Base-by-base conservation (phyloP, 1,284 basidiomycete species). In the Porodaedalea pini region DNA sequence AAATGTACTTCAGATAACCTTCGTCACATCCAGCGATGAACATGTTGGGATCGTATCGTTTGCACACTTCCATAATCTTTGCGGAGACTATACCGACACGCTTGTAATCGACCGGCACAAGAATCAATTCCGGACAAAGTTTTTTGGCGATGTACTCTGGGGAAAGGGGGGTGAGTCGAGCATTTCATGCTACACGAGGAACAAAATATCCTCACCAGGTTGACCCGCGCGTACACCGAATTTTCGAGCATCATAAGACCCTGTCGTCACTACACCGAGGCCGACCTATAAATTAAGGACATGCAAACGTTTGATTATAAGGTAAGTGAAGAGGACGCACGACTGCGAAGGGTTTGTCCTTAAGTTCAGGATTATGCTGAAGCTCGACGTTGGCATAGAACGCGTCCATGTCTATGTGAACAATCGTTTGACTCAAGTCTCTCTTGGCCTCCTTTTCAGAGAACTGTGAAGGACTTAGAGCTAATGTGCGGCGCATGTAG, bases 221-320 rank as follows among this genome's bases (percentile, higher is more conserved):
- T 95, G 95, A 29, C 91, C 93, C 3, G 90, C 93, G 25, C 93
- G 83, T 32, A 90, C 88, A 0, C 94, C 94, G 64, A 80, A 94
- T 67, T 89, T 92, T 51, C 94, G 80, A 1, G 94, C 94, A 68
- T 94, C 93, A 62, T 97, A 97, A 1, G 90, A 93, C 19, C 94
- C 92, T 0, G 94, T 97, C 2, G 81, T 85, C 15, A 96, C 70
- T 2, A 96, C 88, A 5, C 91, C 90, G 44, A 76, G 71, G 21
- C 87, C 88, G 27, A 90, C 87, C 88, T 90, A 61, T n/a, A 44
- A 15, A 19, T 11, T 17, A 8, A 29, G 7, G 4, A 17, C 17
- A 6, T 47, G 25, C 11, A 13, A 2, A 47, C 8, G 32, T 2
- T 21, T 34, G 21, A 43, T 11, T 8, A 7, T 10, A 19, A n/a